Evolutionary conservation across 192 early-diverging fungal genomes (phyloP).

Genomic region (Coemansia umbellata): DNA sequence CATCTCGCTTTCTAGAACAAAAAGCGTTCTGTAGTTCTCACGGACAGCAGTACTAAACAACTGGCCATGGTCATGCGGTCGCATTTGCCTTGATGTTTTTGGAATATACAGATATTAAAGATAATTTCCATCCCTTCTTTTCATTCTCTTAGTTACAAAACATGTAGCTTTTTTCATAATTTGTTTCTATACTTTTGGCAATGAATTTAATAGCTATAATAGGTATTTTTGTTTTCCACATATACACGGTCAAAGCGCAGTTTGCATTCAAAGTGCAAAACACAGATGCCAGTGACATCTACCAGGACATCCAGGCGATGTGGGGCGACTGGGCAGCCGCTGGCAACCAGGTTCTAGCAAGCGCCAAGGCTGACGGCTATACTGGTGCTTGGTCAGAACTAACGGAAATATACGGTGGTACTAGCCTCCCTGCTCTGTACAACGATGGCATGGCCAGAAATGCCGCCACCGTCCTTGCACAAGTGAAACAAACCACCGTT

Average conservation of each 20-base stretch:
- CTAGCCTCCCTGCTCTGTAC: conserved; percentile 6
- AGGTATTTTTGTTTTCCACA: not conserved
- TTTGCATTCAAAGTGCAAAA: conserved; percentile 27
- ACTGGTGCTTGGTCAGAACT: conserved; percentile 24
- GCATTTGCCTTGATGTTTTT: no score
- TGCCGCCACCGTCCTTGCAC: conserved; percentile 16
- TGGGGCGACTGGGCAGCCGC: conserved; percentile 28
- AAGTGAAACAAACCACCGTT: conserved; percentile 4
- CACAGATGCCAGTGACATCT: conserved; percentile 12
- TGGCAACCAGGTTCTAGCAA: conserved; percentile 15
- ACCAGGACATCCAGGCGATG: conserved; percentile 21
- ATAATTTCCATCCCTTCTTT: no score
- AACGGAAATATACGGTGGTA: conserved; percentile 16
- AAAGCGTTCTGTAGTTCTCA: no score
- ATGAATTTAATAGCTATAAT: not conserved
- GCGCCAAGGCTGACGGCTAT: conserved; percentile 8
- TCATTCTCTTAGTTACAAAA: no score
- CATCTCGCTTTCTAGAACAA: no score
- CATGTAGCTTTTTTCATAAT: no score
- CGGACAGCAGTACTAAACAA: no score
- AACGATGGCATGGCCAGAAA: conserved; percentile 5
- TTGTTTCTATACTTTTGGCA: no score
- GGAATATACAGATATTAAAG: no score
- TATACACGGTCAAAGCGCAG: conserved; percentile 5
- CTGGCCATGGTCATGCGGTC: no score